Evolutionary conservation across 768 basidiomycete species (phyloP).

Genomic region (Boletus sp.): DNA sequence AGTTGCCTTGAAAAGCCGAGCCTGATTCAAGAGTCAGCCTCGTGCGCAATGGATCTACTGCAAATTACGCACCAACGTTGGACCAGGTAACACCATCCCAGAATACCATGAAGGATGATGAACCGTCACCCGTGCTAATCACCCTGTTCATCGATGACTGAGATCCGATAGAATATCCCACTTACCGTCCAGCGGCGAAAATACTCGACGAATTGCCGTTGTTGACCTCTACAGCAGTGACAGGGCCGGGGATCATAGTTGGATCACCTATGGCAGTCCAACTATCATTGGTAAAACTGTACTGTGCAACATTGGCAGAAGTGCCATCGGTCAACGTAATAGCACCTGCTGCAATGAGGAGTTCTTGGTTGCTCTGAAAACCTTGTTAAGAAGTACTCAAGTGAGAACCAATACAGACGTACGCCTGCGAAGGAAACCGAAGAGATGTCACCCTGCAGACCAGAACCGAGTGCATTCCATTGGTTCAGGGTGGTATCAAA

Average conservation of each 20-base stretch:
- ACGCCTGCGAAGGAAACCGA: slow-evolving; percentile 82
- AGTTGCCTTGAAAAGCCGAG: slow-evolving; percentile 50
- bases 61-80: slow-evolving; percentile 47
- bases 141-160: not conserved
- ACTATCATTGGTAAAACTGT: slow-evolving; percentile 62
- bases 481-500: slow-evolving; percentile 65
- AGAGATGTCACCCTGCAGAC: slow-evolving; percentile 78
- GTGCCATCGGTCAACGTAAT: slow-evolving; percentile 64
- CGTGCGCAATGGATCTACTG: not conserved
- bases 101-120: slow-evolving; percentile 68
- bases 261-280: slow-evolving; percentile 70
- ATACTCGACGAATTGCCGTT: slow-evolving; percentile 75
- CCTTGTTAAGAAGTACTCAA: slow-evolving; percentile 4
- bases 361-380: slow-evolving; percentile 57
- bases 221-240: slow-evolving; percentile 86
- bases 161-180: slow-evolving; percentile 2
- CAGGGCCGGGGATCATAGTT: slow-evolving; percentile 76
- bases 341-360: slow-evolving; percentile 77
- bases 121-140: slow-evolving; percentile 52
- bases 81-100: slow-evolving; percentile 86
- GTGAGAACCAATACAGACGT: slow-evolving; percentile 25
- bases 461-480: slow-evolving; percentile 79
- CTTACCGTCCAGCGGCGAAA: slow-evolving; percentile 86
- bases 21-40: slow-evolving; percentile 35
- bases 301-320: slow-evolving; percentile 70